A percentile compares a stretch with the other conserved stretches of the same genome.
These are phyloP conservation scores for Sclerotinia sclerotiorum DNA, from an alignment of 2,329 filamentous ascomycete genomes.

Conservation along the genomic window DNA sequence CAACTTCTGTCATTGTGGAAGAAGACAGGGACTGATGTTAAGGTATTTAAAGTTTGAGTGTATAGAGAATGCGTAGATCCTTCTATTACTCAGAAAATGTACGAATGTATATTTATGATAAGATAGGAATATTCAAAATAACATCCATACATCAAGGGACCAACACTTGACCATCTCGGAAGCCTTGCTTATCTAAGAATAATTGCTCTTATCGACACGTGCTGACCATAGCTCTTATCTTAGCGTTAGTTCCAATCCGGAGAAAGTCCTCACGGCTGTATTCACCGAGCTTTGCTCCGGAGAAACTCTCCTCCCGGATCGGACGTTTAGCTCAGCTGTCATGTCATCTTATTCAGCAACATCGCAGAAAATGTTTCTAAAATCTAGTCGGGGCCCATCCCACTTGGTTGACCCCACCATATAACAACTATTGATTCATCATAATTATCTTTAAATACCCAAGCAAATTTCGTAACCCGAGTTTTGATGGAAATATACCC, in stretches of 20 bases:
- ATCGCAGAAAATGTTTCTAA: neutral
- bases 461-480: neutral
- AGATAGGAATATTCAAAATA: no score
- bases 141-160: neutral
- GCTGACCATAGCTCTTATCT: conserved; percentile 1
- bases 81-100: neutral
- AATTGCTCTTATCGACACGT: conserved; percentile 18
- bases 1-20: conserved; percentile 35
- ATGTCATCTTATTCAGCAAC: conserved; percentile 8
- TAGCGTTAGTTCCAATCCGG: neutral
- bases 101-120: neutral
- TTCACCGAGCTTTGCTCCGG: neutral
- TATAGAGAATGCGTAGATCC: no score
- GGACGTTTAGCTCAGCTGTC: neutral
- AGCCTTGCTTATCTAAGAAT: conserved; percentile 23
- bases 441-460: neutral
- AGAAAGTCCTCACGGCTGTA: neutral
- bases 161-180: neutral
- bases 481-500: conserved; percentile 21
- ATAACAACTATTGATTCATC: neutral
- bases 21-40: no score
- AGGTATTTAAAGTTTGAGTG: no score
- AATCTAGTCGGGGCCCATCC: conserved; percentile 7
- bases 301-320: neutral
- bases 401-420: conserved; percentile 2